Conservation (phyloP, 1,139 yeast species). For the Meyerozyma smithsonii region DNA sequence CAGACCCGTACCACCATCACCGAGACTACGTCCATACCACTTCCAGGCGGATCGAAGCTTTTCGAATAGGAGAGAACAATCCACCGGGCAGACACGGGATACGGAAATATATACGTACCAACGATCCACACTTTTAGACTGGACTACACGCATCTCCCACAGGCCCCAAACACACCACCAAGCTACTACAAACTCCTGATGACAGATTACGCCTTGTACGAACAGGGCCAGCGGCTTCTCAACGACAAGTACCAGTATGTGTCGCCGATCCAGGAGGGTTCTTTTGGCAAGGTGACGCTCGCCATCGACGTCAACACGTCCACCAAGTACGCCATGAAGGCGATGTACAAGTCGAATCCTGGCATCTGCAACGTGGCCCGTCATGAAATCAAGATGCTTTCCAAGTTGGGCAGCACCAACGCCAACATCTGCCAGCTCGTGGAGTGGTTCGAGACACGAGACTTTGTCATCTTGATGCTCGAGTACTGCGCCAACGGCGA, state of each 20-base stretch:
- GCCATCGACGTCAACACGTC: conserved; percentile 32
- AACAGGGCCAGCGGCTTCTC: conserved; percentile 24
- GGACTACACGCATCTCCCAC: no score
- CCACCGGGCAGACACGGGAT: background rate
- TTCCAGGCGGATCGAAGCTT: no score
- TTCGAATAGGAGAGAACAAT: background rate
- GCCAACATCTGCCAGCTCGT: conserved; percentile 41
- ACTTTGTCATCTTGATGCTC: conserved; percentile 40
- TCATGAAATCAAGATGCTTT: conserved; percentile 43
- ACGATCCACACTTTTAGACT: background rate
- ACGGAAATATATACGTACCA: background rate
- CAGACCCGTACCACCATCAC: no score
- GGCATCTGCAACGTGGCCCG: conserved; percentile 29
- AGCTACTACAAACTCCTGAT: background rate
- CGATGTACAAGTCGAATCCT: conserved; percentile 28
- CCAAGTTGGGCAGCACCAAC: conserved; percentile 29
- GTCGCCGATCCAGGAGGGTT: conserved; percentile 42
- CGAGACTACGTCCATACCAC: no score
- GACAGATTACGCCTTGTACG: conserved; percentile 31
- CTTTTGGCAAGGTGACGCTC: conserved; percentile 49
- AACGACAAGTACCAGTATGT: conserved; percentile 33
- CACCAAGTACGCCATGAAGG: conserved; percentile 39
- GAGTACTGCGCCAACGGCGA: conserved; percentile 51
- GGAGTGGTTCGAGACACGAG: conserved; percentile 38
- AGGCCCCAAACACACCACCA: conserved; percentile 6